Base-by-base conservation (phyloP, 371 early-diverging fungal species). In the Apophysomyces variabilis region DNA sequence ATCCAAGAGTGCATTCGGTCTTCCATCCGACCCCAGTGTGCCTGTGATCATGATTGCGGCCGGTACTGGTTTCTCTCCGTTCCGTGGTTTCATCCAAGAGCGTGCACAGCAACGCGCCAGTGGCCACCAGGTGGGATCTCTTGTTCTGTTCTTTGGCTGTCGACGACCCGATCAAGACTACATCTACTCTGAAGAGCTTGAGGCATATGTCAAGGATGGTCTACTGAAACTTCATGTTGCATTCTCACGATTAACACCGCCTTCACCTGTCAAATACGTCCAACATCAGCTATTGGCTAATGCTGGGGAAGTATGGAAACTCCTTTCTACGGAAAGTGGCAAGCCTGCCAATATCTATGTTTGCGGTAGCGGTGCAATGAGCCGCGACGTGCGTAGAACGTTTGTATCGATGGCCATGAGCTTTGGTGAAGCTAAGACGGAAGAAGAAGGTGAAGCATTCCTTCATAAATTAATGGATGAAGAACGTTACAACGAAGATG, bases 51-150 rank as follows among this genome's bases (percentile, higher is more conserved):
- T 87, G 78, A 75, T 85, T 38, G 81, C 69, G 13, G 68, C 78
- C 44, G 93, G 93, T 4, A 90, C 92, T 0, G 95, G 95, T 14
- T 80, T 96, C 12, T 91, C 95, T 5, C 94, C 95, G 1, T 92
- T 95, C 87, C 80, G 92, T 36, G 79, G 92, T 36, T 86, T 95
- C 57, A 60, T 95, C 41, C 64, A 71, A 56, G 71, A 66, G 26
- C 62, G 67, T 14, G 62, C 60, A 36, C 60, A 38, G 41, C 45
- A 63, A 18, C 63, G 41, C n/a, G 45, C 57, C 7, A 41, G 50
- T 37, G 63, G 66, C 14, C 39, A 59, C 13, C 38, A 66, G 36
- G 36, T 39, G 7, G 62, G 66, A 3, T 45, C 38, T 3, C 6
- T 7, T 7, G 83, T 74, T 9, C 69, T 95, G 45, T 90, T 94